Conservation (phyloP, 176 grass and related monocot genomes). For the Panicum miliaceum region DNA sequence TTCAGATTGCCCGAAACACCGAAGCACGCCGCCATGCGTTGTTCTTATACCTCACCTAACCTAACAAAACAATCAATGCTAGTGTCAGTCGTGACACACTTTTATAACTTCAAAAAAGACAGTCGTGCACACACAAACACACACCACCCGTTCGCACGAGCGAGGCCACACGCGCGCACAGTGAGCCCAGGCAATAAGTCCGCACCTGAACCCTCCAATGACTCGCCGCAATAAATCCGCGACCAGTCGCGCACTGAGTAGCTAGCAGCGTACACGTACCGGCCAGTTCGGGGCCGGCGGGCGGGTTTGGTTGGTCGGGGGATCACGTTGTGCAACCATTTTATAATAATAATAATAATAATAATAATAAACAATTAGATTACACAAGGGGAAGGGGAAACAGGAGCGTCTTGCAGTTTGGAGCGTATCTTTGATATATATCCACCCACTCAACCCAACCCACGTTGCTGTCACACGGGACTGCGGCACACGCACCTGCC, state of each 20-base stretch:
- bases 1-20: too few relatives aligned
- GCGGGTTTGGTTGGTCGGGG: constrained; percentile 1
- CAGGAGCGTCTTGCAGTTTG: background rate
- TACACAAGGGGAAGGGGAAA: too few relatives aligned
- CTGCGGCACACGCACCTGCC: background rate
- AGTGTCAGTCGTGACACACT: too few relatives aligned
- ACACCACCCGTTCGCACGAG: too few relatives aligned
- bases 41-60: too few relatives aligned
- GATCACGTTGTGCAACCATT: background rate
- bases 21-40: too few relatives aligned
- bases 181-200: background rate
- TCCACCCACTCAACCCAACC: background rate
- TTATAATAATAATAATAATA: background rate
- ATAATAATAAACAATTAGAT: background rate
- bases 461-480: constrained; percentile 2
- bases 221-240: background rate
- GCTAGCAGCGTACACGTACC: background rate
- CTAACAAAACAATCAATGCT: too few relatives aligned
- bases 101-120: too few relatives aligned
- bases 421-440: background rate
- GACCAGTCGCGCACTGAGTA: background rate
- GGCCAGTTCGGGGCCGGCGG: background rate
- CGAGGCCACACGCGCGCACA: background rate
- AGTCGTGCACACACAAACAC: too few relatives aligned
- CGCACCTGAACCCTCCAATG: background rate